Evolutionary conservation across 495 filamentous ascomycete species (phyloP).

Genomic region (Pyrenula massariospora): DNA sequence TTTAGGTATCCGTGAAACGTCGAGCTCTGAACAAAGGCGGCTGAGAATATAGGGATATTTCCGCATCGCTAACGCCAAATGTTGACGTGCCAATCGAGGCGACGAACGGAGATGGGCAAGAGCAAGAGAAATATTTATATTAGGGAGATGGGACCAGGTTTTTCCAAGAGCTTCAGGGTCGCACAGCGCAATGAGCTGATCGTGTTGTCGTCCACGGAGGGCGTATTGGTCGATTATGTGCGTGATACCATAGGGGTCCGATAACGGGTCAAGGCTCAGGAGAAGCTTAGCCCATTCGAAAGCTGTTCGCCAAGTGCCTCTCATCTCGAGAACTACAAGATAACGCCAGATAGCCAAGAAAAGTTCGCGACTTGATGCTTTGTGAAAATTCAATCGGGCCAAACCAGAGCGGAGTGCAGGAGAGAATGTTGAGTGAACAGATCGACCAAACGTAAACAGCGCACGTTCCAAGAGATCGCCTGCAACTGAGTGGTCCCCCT

Average conservation of each 20-base stretch:
- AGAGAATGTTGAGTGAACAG: slow-evolving; percentile 67
- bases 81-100: slow-evolving; percentile 45
- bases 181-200: slow-evolving; percentile 63
- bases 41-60: slow-evolving; percentile 71
- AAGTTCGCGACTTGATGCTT: slow-evolving; percentile 82
- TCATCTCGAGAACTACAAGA: slow-evolving; percentile 68
- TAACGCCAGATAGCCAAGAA: slow-evolving; percentile 87
- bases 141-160: slow-evolving; percentile 37
- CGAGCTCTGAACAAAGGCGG: slow-evolving; percentile 63
- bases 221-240: slow-evolving; percentile 74
- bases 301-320: slow-evolving; percentile 87
- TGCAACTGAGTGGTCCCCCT: slow-evolving; percentile 72
- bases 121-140: slow-evolving; percentile 60
- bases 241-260: slow-evolving; percentile 72
- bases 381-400: slow-evolving; percentile 64
- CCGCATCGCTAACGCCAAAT: slow-evolving; percentile 53
- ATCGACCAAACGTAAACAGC: slow-evolving; percentile 84
- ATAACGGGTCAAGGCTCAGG: slow-evolving; percentile 56
- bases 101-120: slow-evolving; percentile 62
- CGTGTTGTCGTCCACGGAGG: slow-evolving; percentile 63
- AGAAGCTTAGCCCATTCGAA: slow-evolving; percentile 88
- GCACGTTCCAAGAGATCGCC: slow-evolving; percentile 86
- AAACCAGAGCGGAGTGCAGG: slow-evolving; percentile 65
- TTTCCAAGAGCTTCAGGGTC: slow-evolving; percentile 42
- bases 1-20: slow-evolving; percentile 58